Evolutionary conservation across 495 filamentous ascomycete genomes (phyloP).

Genomic region (Pyrenula massariospora): DNA sequence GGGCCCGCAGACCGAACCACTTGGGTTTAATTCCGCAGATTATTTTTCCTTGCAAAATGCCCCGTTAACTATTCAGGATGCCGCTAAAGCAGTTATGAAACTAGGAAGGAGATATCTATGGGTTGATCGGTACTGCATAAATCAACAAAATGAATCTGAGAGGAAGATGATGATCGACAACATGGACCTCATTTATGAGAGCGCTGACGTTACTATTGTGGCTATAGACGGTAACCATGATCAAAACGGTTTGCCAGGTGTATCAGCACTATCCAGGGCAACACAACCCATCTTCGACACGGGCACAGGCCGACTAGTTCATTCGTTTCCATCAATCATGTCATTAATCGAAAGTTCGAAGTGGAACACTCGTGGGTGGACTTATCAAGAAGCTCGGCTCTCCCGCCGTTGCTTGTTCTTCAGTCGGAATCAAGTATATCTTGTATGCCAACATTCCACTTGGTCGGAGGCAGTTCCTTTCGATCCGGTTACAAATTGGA

Average conservation of each 20-base stretch:
- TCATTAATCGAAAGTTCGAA: background rate
- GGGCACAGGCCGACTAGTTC: background rate
- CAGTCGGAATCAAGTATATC: background rate
- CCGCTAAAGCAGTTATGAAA: background rate
- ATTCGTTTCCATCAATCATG: background rate
- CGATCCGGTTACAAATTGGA: too few relatives aligned
- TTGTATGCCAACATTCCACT: too few relatives aligned
- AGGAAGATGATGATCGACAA: background rate
- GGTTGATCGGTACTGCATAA: background rate
- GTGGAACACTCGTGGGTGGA: background rate
- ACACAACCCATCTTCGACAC: background rate
- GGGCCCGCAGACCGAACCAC: too few relatives aligned
- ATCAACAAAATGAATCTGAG: background rate
- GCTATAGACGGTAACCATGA: background rate
- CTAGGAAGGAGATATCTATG: background rate
- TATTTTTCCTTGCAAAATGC: too few relatives aligned
- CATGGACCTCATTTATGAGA: slow-evolving; percentile 7
- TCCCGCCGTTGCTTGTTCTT: background rate
- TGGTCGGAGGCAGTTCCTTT: too few relatives aligned
- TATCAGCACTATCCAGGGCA: background rate
- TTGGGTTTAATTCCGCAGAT: too few relatives aligned
- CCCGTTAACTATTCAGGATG: background rate
- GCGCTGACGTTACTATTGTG: slow-evolving; percentile 5
- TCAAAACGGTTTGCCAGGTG: background rate
- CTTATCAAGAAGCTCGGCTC: background rate